Percentiles rank a stretch among this genome's conserved stretches.
Evolutionary conservation across 1,284 basidiomycete species (phyloP).

Genomic region (Naganishia sp.): DNA sequence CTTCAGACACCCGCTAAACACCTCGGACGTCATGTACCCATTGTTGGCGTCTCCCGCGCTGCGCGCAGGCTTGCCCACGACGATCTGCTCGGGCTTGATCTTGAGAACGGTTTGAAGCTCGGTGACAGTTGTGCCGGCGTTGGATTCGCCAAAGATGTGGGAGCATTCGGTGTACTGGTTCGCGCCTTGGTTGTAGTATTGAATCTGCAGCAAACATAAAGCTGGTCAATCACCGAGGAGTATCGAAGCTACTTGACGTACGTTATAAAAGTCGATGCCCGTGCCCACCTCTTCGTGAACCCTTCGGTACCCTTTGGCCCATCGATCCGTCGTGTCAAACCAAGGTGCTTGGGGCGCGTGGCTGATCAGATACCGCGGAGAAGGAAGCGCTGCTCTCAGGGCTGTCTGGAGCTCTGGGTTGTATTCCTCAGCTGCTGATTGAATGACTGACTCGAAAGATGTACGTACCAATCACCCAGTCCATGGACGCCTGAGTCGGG

Average conservation of each 20-base stretch:
- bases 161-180: constrained; percentile 39
- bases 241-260: not conserved
- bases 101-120: constrained; percentile 46
- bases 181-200: constrained; percentile 54
- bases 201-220: constrained; percentile 36
- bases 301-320: constrained; percentile 44
- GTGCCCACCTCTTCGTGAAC: constrained; percentile 44
- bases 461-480: constrained; percentile 44
- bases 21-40: constrained; percentile 41
- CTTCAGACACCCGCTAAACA: constrained; percentile 40
- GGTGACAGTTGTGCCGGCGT: constrained; percentile 41
- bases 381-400: constrained; percentile 45
- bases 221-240: no score
- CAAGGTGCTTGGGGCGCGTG: constrained; percentile 47
- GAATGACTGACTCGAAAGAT: no score
- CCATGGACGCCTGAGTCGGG: constrained; percentile 43
- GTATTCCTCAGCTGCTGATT: no score
- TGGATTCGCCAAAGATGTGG: constrained; percentile 32
- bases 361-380: constrained; percentile 48
- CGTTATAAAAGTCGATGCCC: constrained; percentile 44
- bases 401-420: constrained; percentile 44
- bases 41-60: constrained; percentile 26
- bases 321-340: constrained; percentile 42
- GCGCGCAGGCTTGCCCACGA: constrained; percentile 51
- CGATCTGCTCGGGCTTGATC: constrained; percentile 49